These are phyloP conservation scores for Bertia moriformis DNA, from an alignment of 2,329 filamentous ascomycete species.

Conservation along the genomic window DNA sequence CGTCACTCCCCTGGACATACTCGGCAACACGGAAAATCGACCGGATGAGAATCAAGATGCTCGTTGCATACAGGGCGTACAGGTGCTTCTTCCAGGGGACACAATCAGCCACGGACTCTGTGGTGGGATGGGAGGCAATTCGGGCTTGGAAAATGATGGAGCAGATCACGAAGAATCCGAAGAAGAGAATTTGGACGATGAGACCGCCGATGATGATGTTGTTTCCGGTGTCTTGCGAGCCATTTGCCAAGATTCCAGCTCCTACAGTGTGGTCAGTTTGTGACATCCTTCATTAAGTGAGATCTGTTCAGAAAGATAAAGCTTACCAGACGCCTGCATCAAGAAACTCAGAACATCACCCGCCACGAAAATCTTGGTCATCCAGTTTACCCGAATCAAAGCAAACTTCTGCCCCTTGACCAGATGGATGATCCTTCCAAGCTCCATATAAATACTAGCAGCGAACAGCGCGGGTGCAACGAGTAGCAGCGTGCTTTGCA, in stretches of 20 bases:
- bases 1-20: conserved; percentile 25
- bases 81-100: conserved; percentile 6
- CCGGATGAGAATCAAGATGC: conserved; percentile 28
- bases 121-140: conserved; percentile 12
- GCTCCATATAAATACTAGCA: conserved; percentile 30
- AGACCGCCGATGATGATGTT: conserved; percentile 26
- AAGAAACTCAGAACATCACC: conserved; percentile 31
- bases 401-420: conserved; percentile 22
- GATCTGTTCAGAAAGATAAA: no score
- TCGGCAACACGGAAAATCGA: conserved; percentile 31
- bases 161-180: conserved; percentile 29
- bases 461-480: conserved; percentile 26
- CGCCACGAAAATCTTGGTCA: conserved; percentile 33
- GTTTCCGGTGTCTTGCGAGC: conserved; percentile 7
- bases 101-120: conserved; percentile 3
- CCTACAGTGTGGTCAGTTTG: neutral
- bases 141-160: conserved; percentile 25
- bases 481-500: conserved; percentile 21
- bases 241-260: conserved; percentile 4
- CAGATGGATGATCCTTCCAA: conserved; percentile 23
- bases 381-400: conserved; percentile 23
- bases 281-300: no score
- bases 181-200: conserved; percentile 31
- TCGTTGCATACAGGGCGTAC: conserved; percentile 24
- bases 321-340: conserved; percentile 1